These are phyloP conservation scores for Clitopilus passeckerianus DNA, from an alignment of 768 basidiomycete species.

Conservation along the genomic window DNA sequence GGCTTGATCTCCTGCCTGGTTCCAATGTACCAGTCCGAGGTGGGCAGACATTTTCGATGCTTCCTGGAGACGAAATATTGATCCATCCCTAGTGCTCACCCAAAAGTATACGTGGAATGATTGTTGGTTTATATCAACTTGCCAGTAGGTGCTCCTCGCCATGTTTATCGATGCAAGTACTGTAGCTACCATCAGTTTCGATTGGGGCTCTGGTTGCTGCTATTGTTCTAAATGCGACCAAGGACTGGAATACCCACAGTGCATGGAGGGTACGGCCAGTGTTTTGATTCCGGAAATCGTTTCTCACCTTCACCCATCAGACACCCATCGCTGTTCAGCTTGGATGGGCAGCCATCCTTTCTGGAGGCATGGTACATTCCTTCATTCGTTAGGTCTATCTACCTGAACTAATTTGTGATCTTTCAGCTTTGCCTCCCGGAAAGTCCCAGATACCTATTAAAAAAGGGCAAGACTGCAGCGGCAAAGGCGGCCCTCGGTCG, in stretches of 20 bases:
- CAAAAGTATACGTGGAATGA: conserved; percentile 71
- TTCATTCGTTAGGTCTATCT: neutral
- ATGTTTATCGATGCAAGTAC: neutral
- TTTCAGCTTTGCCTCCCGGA: conserved; percentile 14
- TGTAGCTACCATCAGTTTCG: conserved; percentile 53
- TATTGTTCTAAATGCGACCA: conserved; percentile 63
- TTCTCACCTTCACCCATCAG: neutral
- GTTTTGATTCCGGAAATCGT: too few species aligned
- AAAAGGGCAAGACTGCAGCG: conserved; percentile 53
- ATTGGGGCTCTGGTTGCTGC: conserved; percentile 73
- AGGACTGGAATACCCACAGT: conserved; percentile 43
- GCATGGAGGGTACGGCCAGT: conserved; percentile 28
- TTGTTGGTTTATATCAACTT: conserved; percentile 41
- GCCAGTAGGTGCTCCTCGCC: conserved; percentile 12
- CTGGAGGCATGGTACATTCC: conserved; percentile 47
- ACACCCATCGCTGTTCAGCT: conserved; percentile 72
- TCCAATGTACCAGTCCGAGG: conserved; percentile 50
- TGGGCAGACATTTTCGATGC: conserved; percentile 12
- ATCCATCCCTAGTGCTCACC: conserved; percentile 38
- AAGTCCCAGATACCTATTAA: conserved; percentile 77
- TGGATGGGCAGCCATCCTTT: conserved; percentile 71
- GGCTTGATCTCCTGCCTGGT: conserved; percentile 68
- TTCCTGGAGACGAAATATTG: conserved; percentile 1
- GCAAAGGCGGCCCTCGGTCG: conserved; percentile 60
- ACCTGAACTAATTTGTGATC: neutral